Evolutionary conservation across 2,329 filamentous ascomycete genomes (phyloP).

Genomic region (Aspergillus novofumigatus): DNA sequence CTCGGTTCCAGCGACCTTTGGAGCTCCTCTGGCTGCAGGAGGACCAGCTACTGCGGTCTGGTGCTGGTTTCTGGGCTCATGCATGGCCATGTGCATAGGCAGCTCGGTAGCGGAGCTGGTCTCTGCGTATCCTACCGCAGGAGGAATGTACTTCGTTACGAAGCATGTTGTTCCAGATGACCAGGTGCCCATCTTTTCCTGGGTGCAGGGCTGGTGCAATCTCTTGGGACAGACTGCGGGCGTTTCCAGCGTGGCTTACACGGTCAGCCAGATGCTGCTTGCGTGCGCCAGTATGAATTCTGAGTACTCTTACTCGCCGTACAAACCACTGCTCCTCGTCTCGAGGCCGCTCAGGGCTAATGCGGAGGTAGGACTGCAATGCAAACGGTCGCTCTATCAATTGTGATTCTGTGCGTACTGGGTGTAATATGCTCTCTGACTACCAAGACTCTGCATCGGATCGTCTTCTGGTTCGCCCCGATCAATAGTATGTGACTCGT

Average conservation of each 20-base stretch:
- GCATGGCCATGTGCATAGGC: conserved; percentile 62
- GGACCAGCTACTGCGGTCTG: conserved; percentile 62
- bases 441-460: conserved; percentile 55
- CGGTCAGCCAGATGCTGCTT: conserved; percentile 61
- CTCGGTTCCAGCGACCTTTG: conserved; percentile 62
- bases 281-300: conserved; percentile 61
- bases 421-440: conserved; percentile 61
- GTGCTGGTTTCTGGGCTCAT: conserved; percentile 61
- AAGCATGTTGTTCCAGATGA: conserved; percentile 60
- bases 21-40: conserved; percentile 54
- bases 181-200: conserved; percentile 60
- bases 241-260: conserved; percentile 60
- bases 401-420: conserved; percentile 52
- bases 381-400: conserved; percentile 56
- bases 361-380: conserved; percentile 46
- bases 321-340: conserved; percentile 21
- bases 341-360: conserved; percentile 8
- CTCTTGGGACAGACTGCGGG: conserved; percentile 61
- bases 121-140: conserved; percentile 63
- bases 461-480: conserved; percentile 62
- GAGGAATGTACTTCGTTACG: conserved; percentile 66
- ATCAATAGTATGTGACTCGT: conserved; percentile 58
- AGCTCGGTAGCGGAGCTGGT: conserved; percentile 63
- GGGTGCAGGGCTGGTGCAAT: conserved; percentile 66
- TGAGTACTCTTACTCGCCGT: conserved; percentile 55